These are phyloP conservation scores for Orbilia blumenaviensis DNA, from an alignment of 2,329 filamentous ascomycete genomes.

Conservation along the genomic window DNA sequence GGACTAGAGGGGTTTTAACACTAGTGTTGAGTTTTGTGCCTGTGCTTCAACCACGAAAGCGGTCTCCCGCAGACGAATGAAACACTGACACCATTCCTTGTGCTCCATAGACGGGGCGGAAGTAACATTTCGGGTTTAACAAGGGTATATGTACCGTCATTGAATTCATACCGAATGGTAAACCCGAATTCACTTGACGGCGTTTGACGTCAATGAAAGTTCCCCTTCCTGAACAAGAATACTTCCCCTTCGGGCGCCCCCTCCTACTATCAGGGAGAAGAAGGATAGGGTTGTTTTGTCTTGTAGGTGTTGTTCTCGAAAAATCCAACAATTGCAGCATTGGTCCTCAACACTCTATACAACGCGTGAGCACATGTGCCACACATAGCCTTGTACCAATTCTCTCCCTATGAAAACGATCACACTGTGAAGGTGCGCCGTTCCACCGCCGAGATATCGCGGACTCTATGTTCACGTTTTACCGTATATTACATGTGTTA, in stretches of 20 bases:
- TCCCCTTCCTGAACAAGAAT: background rate
- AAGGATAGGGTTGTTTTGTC: too few relatives aligned
- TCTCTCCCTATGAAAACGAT: too few relatives aligned
- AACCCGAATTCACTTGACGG: background rate
- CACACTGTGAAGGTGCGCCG: background rate
- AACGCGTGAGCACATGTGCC: too few relatives aligned
- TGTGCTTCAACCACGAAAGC: slow-evolving; percentile 31
- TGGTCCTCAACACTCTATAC: too few relatives aligned
- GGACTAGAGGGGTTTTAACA: background rate
- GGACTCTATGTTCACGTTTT: too few relatives aligned
- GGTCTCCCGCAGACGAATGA: slow-evolving; percentile 27
- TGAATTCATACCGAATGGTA: background rate
- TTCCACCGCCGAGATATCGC: background rate
- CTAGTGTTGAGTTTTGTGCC: background rate
- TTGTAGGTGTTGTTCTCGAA: slow-evolving; percentile 11
- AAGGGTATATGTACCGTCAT: slow-evolving; percentile 5
- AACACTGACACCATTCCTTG: slow-evolving; percentile 45
- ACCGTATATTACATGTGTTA: too few relatives aligned
- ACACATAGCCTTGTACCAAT: too few relatives aligned
- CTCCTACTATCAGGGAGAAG: background rate
- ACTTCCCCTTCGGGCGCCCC: background rate
- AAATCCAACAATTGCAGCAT: slow-evolving; percentile 25
- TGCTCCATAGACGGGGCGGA: slow-evolving; percentile 19
- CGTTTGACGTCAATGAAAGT: slow-evolving; percentile 17
- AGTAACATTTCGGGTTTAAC: background rate